Evolutionary conservation across 2,329 filamentous ascomycete genomes (phyloP).

Genomic region (Didymella arachidicola): DNA sequence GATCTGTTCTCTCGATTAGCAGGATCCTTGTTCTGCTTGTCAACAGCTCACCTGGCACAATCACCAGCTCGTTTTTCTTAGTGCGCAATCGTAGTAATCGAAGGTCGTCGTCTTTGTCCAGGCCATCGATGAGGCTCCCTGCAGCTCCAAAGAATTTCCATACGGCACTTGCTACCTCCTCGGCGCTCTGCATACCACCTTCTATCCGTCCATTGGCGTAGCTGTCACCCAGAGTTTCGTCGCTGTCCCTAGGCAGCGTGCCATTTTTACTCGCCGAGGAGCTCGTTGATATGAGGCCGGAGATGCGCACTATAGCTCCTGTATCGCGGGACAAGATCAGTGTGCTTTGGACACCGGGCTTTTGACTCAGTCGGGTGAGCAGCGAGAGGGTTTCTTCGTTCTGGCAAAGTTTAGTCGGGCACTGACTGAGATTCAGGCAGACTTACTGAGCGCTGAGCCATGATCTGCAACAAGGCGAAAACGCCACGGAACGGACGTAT

Average conservation of each 20-base stretch:
- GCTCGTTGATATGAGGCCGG: conserved; percentile 70
- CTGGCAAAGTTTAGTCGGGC: conserved; percentile 22
- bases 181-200: conserved; percentile 65
- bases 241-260: conserved; percentile 45
- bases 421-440: conserved; percentile 4
- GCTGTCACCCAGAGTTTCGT: conserved; percentile 40
- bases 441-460: conserved; percentile 44
- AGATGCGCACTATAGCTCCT: conserved; percentile 77
- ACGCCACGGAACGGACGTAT: not conserved
- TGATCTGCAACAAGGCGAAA: conserved; percentile 4
- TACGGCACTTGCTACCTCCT: conserved; percentile 77
- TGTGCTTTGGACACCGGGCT: conserved; percentile 79
- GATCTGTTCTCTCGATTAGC: conserved; percentile 56
- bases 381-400: conserved; percentile 68
- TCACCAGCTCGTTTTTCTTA: conserved; percentile 85
- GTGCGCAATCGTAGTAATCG: conserved; percentile 78
- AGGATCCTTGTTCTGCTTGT: not conserved
- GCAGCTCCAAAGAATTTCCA: conserved; percentile 77
- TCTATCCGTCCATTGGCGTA: conserved; percentile 49
- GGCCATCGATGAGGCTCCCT: conserved; percentile 72
- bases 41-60: conserved; percentile 67
- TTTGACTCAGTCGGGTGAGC: conserved; percentile 75
- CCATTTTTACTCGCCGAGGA: conserved; percentile 57
- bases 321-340: conserved; percentile 76
- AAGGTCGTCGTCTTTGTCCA: conserved; percentile 80